Evolutionary conservation across 192 early-diverging fungal species (phyloP).

Genomic region (Dissophora ornata): DNA sequence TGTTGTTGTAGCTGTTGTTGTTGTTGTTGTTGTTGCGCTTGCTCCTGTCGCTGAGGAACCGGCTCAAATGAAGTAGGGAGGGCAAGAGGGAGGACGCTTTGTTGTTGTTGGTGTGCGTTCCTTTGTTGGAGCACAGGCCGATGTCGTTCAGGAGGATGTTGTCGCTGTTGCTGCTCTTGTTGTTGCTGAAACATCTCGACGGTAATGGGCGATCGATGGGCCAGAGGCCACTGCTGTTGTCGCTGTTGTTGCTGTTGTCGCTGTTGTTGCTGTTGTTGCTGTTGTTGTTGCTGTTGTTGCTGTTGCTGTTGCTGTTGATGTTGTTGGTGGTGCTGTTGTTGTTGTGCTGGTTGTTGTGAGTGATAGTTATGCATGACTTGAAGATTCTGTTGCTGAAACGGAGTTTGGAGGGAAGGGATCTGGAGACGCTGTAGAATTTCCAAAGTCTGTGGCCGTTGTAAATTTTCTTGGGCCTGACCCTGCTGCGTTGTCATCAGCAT

Average conservation of each 20-base stretch:
- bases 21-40: neutral
- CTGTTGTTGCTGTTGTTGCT: constrained; percentile 10
- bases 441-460: constrained; percentile 16
- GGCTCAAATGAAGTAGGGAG: constrained; percentile 12
- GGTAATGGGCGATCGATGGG: neutral
- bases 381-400: constrained; percentile 16
- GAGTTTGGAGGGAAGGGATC: constrained; percentile 2
- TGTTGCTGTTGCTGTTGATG: constrained; percentile 12
- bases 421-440: constrained; percentile 22
- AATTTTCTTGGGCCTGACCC: constrained; percentile 20
- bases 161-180: neutral
- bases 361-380: constrained; percentile 10
- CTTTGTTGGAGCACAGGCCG: constrained; percentile 9
- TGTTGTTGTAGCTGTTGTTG: neutral
- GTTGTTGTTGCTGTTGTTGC: neutral
- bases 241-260: constrained; percentile 15
- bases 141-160: constrained; percentile 5
- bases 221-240: neutral
- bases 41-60: neutral
- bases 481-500: constrained; percentile 28
- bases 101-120: constrained; percentile 15
- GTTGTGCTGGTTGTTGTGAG: neutral
- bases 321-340: constrained; percentile 7
- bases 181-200: constrained; percentile 7
- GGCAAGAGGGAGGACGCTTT: constrained; percentile 12